These are phyloP conservation scores for Sanguinoderma infundibulare DNA, from an alignment of 1,284 basidiomycete species.

Conservation along the genomic window DNA sequence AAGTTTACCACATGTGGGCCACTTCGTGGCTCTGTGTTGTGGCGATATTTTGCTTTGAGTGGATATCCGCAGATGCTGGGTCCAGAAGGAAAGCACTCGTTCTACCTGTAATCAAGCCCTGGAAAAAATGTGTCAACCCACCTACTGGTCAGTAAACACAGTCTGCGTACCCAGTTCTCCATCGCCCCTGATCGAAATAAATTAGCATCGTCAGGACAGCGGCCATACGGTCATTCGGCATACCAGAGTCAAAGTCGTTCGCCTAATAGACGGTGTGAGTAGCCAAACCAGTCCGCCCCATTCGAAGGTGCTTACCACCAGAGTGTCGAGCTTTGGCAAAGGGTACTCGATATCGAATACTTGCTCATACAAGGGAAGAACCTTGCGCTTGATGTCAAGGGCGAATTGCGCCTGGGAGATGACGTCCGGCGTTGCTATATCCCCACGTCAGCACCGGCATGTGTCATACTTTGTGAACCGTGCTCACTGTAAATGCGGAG, in stretches of 20 bases:
- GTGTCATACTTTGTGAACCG: too few species aligned
- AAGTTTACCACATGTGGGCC: slow-evolving; percentile 79
- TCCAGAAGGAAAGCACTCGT: slow-evolving; percentile 87
- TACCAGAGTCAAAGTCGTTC: slow-evolving; percentile 86
- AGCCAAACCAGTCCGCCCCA: slow-evolving; percentile 8
- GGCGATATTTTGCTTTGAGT: slow-evolving; percentile 82
- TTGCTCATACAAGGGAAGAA: slow-evolving; percentile 92
- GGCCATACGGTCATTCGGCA: slow-evolving; percentile 2
- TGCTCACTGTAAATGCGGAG: slow-evolving; percentile 81
- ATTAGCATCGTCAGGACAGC: not conserved
- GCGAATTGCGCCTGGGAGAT: slow-evolving; percentile 86
- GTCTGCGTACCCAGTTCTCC: slow-evolving; percentile 81
- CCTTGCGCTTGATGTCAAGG: slow-evolving; percentile 87
- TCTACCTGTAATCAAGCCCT: slow-evolving; percentile 91
- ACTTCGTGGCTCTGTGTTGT: slow-evolving; percentile 85
- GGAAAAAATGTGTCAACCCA: not conserved
- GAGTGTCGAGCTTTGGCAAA: slow-evolving; percentile 91
- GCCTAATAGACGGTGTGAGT: slow-evolving; percentile 44
- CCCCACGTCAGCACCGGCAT: not conserved
- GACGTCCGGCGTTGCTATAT: slow-evolving; percentile 79
- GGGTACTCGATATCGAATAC: slow-evolving; percentile 92
- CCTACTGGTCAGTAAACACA: not conserved
- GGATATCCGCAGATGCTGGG: slow-evolving; percentile 74
- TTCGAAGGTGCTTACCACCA: slow-evolving; percentile 55
- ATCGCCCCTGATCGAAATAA: slow-evolving; percentile 65